Percentiles rank a stretch among this genome's conserved stretches.
Evolutionary conservation across 2,329 filamentous ascomycete species (phyloP).

Genomic region (Zelopaecilomyces penicillatus): DNA sequence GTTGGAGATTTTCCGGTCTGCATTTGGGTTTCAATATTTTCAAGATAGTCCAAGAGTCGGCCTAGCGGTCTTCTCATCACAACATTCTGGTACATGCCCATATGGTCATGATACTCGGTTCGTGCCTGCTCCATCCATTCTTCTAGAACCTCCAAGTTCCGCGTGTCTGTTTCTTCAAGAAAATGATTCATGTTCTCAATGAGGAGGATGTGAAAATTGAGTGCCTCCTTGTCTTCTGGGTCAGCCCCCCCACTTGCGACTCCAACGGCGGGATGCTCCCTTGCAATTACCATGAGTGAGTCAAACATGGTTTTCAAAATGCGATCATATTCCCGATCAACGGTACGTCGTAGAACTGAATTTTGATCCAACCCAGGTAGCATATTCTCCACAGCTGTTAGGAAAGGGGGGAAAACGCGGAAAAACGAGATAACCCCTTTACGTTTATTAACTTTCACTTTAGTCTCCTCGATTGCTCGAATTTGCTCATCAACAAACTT

Average conservation of each 20-base stretch:
- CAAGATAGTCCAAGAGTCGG: constrained; percentile 83
- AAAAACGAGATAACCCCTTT: constrained; percentile 96
- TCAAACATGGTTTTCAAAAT: constrained; percentile 97
- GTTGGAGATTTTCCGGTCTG: constrained; percentile 50
- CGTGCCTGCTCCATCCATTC: constrained; percentile 75
- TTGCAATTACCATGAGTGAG: constrained; percentile 86
- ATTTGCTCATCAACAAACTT: constrained; percentile 94
- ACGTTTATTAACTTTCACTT: constrained; percentile 97
- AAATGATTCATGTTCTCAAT: constrained; percentile 99
- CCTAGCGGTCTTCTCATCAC: constrained; percentile 85
- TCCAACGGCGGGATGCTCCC: constrained; percentile 51
- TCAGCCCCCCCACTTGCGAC: constrained; percentile 38
- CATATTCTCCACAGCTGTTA: constrained; percentile 76
- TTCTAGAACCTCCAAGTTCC: constrained; percentile 65
- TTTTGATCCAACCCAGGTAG: constrained; percentile 49
- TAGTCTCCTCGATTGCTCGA: constrained; percentile 91
- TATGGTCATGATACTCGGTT: constrained; percentile 75
- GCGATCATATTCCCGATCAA: constrained; percentile 81
- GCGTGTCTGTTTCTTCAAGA: constrained; percentile 77
- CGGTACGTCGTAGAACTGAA: constrained; percentile 60
- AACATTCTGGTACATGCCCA: constrained; percentile 76
- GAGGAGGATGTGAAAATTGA: constrained; percentile 94
- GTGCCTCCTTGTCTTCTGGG: constrained; percentile 85
- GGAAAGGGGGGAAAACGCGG: constrained; percentile 83
- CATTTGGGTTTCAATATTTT: constrained; percentile 72